Conservation (phyloP, 2,329 filamentous ascomycete genomes). For the Blastomyces emzantsi region DNA sequence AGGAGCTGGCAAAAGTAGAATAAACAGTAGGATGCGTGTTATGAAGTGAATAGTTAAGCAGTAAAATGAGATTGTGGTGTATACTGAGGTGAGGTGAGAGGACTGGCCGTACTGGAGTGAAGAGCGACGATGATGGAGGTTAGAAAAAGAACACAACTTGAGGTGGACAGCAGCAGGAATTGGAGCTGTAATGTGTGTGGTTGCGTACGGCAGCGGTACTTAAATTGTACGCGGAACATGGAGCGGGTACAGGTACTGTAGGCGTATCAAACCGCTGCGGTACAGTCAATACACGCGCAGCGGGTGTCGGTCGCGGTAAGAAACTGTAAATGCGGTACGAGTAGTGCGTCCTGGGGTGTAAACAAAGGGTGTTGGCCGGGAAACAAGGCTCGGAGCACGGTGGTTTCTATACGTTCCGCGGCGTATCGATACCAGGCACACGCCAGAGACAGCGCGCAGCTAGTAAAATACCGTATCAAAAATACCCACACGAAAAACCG, state of each 20-base stretch:
- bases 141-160: background rate
- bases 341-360: background rate
- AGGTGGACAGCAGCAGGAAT: background rate
- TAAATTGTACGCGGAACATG: background rate
- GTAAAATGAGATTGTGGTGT: background rate
- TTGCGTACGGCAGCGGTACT: slow-evolving; percentile 1
- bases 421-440: background rate
- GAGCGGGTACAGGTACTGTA: background rate
- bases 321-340: background rate
- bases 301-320: background rate
- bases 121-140: background rate
- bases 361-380: slow-evolving; percentile 9
- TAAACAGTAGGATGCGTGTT: slow-evolving; percentile 5
- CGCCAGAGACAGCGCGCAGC: background rate
- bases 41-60: background rate
- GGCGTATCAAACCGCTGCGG: background rate
- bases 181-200: background rate
- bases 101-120: background rate
- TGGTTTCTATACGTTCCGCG: background rate
- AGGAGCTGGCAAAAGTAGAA: background rate
- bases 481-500: background rate
- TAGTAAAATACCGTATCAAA: background rate
- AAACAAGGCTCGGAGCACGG: background rate
- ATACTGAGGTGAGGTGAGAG: slow-evolving; percentile 1
- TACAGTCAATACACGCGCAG: background rate